phyloP scores from a whole-genome alignment of 108 stramenopile genomes.

The Parietichytrium sp. region DNA sequence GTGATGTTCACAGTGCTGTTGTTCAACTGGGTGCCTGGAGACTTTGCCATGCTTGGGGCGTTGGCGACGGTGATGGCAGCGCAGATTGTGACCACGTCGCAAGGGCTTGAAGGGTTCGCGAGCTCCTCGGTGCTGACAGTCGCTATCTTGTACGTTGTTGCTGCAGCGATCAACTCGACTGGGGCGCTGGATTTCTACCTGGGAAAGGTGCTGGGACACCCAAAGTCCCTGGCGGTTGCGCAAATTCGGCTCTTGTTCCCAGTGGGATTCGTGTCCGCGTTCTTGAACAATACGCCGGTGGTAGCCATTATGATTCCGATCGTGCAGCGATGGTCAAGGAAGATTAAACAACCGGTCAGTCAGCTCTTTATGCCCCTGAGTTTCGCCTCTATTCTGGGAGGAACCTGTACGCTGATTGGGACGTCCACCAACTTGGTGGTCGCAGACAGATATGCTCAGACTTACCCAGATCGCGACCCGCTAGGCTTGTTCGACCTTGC shows the following conservation, averaged over 20 bases:
- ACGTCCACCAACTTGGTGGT: constrained; percentile 84
- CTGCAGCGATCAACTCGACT: constrained; percentile 73
- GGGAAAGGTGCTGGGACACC: constrained; percentile 71
- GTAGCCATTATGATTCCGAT: constrained; percentile 86
- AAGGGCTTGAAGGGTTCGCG: constrained; percentile 75
- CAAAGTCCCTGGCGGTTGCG: constrained; percentile 63
- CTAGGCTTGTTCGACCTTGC: constrained; percentile 74
- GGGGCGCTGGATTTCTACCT: constrained; percentile 84
- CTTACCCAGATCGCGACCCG: constrained; percentile 51
- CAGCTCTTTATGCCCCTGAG: constrained; percentile 78
- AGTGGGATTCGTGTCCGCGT: constrained; percentile 71
- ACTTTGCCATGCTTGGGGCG: constrained; percentile 62
- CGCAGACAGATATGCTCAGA: constrained; percentile 59
- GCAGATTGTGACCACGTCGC: constrained; percentile 64
- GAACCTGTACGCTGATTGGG: constrained; percentile 82
- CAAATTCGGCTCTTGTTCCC: constrained; percentile 69
- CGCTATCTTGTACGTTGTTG: constrained; percentile 74
- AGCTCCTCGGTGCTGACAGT: constrained; percentile 78
- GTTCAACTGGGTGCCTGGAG: neutral
- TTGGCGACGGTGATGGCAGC: constrained; percentile 72
- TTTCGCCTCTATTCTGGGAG: constrained; percentile 79
- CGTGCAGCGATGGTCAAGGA: constrained; percentile 72
- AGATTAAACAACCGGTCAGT: constrained; percentile 53
- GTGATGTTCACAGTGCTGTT: neutral
- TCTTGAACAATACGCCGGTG: constrained; percentile 83